Percentiles rank a stretch among this genome's conserved stretches.
Evolutionary conservation across 306 rosid genomes (phyloP).

Genomic region (Boehmeria nivea): DNA sequence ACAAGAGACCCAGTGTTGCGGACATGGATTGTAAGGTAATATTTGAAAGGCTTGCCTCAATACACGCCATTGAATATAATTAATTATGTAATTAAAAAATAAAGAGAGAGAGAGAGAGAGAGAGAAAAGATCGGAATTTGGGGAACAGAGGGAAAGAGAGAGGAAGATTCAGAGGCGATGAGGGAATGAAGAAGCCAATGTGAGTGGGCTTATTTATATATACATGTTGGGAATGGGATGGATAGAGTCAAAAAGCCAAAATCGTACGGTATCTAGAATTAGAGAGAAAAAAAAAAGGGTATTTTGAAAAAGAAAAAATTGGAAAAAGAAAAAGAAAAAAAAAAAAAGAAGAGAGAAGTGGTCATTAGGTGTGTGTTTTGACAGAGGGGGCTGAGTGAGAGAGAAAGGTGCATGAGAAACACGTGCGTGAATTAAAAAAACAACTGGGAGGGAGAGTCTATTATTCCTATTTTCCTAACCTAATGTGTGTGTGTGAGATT

Average conservation of each 20-base stretch:
- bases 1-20: conserved; percentile 25
- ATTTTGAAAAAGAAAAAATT: too few species aligned
- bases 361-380: background rate
- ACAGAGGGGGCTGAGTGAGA: background rate
- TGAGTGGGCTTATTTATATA: conserved; percentile 27
- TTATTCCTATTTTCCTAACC: too few species aligned
- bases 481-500: background rate
- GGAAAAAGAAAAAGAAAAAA: too few species aligned
- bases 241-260: conserved; percentile 7
- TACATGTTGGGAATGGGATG: background rate
- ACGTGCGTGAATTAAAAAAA: conserved; percentile 45
- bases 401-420: conserved; percentile 33
- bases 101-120: background rate
- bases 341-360: background rate
- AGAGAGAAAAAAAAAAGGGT: too few species aligned
- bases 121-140: background rate
- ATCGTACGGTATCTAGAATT: background rate
- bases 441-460: background rate
- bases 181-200: background rate
- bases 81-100: background rate
- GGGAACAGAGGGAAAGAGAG: background rate
- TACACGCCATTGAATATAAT: background rate
- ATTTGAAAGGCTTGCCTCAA: background rate
- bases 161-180: background rate
- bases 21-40: too few species aligned